These are phyloP conservation scores for Mycena vulgaris DNA, from an alignment of 768 basidiomycete genomes.

Conservation along the genomic window DNA sequence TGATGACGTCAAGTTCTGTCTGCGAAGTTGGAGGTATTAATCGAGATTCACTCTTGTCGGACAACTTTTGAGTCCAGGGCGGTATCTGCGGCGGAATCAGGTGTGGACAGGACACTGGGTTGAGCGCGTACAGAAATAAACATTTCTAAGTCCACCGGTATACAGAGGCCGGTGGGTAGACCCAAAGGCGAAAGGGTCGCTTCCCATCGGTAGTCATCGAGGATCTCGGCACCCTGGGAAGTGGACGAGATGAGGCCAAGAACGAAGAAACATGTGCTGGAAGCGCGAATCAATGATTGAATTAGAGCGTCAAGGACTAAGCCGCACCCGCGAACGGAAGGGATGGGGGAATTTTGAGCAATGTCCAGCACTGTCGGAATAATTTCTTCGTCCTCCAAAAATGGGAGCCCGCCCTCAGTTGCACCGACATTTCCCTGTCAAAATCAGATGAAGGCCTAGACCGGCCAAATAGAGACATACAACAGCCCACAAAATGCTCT, in stretches of 20 bases:
- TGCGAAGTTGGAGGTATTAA: slow-evolving; percentile 77
- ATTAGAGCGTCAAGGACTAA: neutral
- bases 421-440: slow-evolving; percentile 93
- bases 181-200: slow-evolving; percentile 91
- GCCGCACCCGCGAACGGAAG: slow-evolving; percentile 92
- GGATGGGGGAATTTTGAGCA: slow-evolving; percentile 88
- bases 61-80: slow-evolving; percentile 66
- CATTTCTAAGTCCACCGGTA: slow-evolving; percentile 86
- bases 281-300: slow-evolving; percentile 8
- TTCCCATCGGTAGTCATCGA: slow-evolving; percentile 95
- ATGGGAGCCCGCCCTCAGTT: slow-evolving; percentile 90
- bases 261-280: slow-evolving; percentile 96
- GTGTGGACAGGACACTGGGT: neutral
- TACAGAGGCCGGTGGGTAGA: slow-evolving; percentile 89
- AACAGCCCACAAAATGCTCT: slow-evolving; percentile 97
- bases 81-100: slow-evolving; percentile 68
- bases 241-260: slow-evolving; percentile 94
- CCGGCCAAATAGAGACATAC: slow-evolving; percentile 63
- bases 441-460: neutral
- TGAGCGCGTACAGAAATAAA: slow-evolving; percentile 79
- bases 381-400: slow-evolving; percentile 96
- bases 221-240: slow-evolving; percentile 90
- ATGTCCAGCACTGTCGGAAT: slow-evolving; percentile 93
- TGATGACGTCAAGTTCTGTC: slow-evolving; percentile 86
- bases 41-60: slow-evolving; percentile 59